Evolutionary conservation across 176 grass and related monocot genomes (phyloP).

Genomic region (maize (Zea mays)): Zm-B73-REFERENCE-NAM-5.0 NC_050100.1:4878501-4879000

Average conservation of each 20-base stretch:
- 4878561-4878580: too few species aligned
- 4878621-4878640: constrained; percentile 77
- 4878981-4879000: constrained; percentile 81
- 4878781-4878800: constrained; percentile 73
- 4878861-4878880: background rate
- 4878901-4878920: constrained; percentile 16
- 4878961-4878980: constrained; percentile 63
- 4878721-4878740: constrained; percentile 61
- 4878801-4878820: constrained; percentile 86
- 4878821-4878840: constrained; percentile 59
- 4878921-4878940: constrained; percentile 82
- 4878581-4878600: background rate
- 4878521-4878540: constrained; percentile 59
- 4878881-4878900: background rate
- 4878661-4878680: constrained; percentile 64
- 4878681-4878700: constrained; percentile 60
- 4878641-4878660: constrained; percentile 71
- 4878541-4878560: background rate
- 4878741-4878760: constrained; percentile 54
- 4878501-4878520: constrained; percentile 71
- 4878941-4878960: constrained; percentile 86
- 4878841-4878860: background rate
- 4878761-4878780: constrained; percentile 49
- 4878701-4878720: constrained; percentile 76
- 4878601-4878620: constrained; percentile 22